Evolutionary conservation across 108 stramenopile species (phyloP).

Genomic region (Cylindrotheca closterium): DNA sequence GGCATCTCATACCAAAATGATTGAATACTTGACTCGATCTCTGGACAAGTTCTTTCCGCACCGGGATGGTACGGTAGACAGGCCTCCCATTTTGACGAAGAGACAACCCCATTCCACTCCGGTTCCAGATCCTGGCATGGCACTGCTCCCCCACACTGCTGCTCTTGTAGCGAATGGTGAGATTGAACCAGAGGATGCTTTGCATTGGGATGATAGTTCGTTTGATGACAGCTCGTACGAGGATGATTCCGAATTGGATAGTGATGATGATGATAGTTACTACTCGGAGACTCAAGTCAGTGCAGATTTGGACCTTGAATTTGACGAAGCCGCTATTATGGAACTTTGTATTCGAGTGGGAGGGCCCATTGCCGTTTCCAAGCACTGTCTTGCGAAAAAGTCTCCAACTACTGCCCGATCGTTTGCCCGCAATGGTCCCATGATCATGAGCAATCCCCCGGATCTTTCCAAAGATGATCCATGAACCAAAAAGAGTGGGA

Average conservation of each 20-base stretch:
- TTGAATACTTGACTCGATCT: constrained; percentile 44
- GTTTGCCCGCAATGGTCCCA: too few relatives aligned
- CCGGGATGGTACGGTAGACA: constrained; percentile 27
- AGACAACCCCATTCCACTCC: constrained; percentile 30
- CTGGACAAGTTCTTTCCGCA: constrained; percentile 56
- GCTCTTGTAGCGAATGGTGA: constrained; percentile 27
- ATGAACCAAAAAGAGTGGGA: too few relatives aligned
- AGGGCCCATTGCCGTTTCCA: constrained; percentile 18
- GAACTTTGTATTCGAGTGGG: constrained; percentile 21
- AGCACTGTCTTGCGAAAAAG: constrained; percentile 8
- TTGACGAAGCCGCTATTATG: constrained; percentile 12
- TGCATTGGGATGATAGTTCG: constrained; percentile 12
- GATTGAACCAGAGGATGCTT: constrained; percentile 35
- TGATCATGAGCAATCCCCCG: too few relatives aligned
- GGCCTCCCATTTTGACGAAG: constrained; percentile 24
- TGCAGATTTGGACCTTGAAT: background rate
- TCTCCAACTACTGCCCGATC: background rate
- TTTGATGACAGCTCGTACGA: constrained; percentile 11
- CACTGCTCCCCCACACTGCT: constrained; percentile 24
- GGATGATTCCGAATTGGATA: constrained; percentile 11
- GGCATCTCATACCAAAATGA: constrained; percentile 57
- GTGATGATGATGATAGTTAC: constrained; percentile 5
- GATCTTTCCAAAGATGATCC: too few relatives aligned
- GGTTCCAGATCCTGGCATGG: constrained; percentile 30
- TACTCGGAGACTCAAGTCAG: background rate